Evolutionary conservation across 2,329 filamentous ascomycete genomes (phyloP).

Genomic region (Phyllosticta citrichinensis): DNA sequence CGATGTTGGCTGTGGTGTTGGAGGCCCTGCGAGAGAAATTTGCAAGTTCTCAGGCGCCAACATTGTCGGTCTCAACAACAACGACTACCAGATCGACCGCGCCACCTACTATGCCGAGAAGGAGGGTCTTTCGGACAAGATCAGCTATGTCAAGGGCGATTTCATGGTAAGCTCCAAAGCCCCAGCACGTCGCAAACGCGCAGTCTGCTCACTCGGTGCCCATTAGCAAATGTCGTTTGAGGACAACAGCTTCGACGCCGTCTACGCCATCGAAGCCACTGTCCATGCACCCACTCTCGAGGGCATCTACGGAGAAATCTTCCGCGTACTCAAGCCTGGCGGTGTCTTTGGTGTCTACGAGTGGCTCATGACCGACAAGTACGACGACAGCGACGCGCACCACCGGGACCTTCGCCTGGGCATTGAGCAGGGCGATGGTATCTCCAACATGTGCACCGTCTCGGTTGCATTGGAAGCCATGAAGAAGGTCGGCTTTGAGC

Average conservation of each 20-base stretch:
- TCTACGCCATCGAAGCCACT: constrained; percentile 96
- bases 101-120: constrained; percentile 76
- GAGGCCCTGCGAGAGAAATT: constrained; percentile 90
- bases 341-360: constrained; percentile 96
- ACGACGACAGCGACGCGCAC: constrained; percentile 76
- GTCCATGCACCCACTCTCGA: constrained; percentile 86
- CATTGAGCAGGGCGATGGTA: constrained; percentile 93
- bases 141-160: constrained; percentile 86
- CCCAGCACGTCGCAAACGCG: constrained; percentile 5
- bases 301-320: constrained; percentile 90
- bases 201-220: not conserved
- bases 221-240: constrained; percentile 83
- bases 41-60: constrained; percentile 89
- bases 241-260: constrained; percentile 83
- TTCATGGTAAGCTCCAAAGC: constrained; percentile 59
- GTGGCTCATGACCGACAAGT: constrained; percentile 96
- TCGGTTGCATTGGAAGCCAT: constrained; percentile 74
- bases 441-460: constrained; percentile 92
- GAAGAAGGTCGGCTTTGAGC: constrained; percentile 75
- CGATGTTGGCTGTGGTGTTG: constrained; percentile 94
- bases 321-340: constrained; percentile 89
- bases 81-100: constrained; percentile 96
- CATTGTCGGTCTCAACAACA: constrained; percentile 92
- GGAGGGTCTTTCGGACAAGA: constrained; percentile 69
- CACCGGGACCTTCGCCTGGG: constrained; percentile 87